Conservation (phyloP, 2,329 filamentous ascomycete species). For the Colletotrichum eleusines region DNA sequence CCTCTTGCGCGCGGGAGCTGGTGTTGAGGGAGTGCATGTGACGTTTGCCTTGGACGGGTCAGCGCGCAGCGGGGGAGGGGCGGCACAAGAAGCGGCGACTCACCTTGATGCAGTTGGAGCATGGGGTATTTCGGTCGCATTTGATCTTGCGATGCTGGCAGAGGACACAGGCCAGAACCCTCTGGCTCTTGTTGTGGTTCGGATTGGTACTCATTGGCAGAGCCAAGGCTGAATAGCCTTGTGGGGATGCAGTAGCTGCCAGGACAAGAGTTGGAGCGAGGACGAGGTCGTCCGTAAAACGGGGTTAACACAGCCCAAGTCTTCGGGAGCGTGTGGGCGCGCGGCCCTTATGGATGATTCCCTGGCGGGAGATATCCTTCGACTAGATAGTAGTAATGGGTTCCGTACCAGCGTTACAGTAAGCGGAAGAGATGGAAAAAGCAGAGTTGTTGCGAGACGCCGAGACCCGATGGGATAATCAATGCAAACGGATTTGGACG, state of each 20-base stretch:
- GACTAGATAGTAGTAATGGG: constrained; percentile 10
- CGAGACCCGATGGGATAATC: constrained; percentile 20
- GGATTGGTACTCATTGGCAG: constrained; percentile 35
- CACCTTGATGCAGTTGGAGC: constrained; percentile 72
- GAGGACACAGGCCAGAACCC: constrained; percentile 66
- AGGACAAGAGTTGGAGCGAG: constrained; percentile 9
- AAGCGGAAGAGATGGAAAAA: neutral
- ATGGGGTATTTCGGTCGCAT: constrained; percentile 70
- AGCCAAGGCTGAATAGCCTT: constrained; percentile 29
- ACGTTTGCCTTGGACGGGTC: constrained; percentile 63
- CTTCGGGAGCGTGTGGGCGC: constrained; percentile 32
- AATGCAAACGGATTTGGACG: constrained; percentile 28
- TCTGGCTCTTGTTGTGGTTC: constrained; percentile 52
- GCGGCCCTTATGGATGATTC: constrained; percentile 38
- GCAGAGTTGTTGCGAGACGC: constrained; percentile 9
- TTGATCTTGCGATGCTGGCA: constrained; percentile 74
- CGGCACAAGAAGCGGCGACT: constrained; percentile 39
- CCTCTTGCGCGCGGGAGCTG: constrained; percentile 70
- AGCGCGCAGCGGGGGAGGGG: constrained; percentile 13
- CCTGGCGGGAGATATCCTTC: constrained; percentile 18
- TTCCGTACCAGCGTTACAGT: constrained; percentile 10
- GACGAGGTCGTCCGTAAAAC: constrained; percentile 36
- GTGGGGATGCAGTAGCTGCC: constrained; percentile 24
- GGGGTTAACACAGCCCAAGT: constrained; percentile 21
- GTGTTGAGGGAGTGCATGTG: constrained; percentile 69